phyloP scores from a whole-genome alignment of 2,329 filamentous ascomycete species.

The Aspergillus glaucus region DNA sequence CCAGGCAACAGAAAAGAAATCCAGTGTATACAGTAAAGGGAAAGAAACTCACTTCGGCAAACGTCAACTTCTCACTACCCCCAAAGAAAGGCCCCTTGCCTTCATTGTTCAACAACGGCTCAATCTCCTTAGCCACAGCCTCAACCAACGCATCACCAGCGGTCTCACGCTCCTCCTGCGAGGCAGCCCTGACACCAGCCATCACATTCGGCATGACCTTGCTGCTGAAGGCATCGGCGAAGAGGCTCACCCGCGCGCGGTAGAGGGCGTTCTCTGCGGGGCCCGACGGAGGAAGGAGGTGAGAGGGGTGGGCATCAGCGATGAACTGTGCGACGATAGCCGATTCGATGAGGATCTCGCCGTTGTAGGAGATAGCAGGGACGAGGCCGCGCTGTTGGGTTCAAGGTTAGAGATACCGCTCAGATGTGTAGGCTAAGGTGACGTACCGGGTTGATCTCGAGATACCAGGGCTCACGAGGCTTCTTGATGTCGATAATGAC shows the following conservation, averaged over 20 bases:
- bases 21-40: not conserved
- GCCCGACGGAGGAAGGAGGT: constrained; percentile 54
- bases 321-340: constrained; percentile 66
- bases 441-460: constrained; percentile 63
- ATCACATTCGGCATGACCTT: constrained; percentile 52
- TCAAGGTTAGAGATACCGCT: not conserved
- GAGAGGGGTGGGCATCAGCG: constrained; percentile 62
- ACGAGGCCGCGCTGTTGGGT: constrained; percentile 59
- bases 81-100: constrained; percentile 54
- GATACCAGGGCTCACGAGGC: constrained; percentile 67
- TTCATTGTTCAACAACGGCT: constrained; percentile 54
- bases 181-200: constrained; percentile 43
- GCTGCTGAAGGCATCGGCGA: constrained; percentile 62
- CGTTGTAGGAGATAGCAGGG: constrained; percentile 60
- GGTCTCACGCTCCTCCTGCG: constrained; percentile 46
- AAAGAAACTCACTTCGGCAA: constrained; percentile 57
- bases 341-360: constrained; percentile 68
- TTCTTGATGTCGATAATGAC: constrained; percentile 64
- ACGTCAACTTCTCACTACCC: constrained; percentile 57
- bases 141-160: constrained; percentile 48
- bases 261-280: constrained; percentile 51
- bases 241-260: constrained; percentile 64
- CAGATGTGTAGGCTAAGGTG: not conserved
- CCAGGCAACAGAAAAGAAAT: not conserved
- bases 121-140: constrained; percentile 62